A percentile compares a stretch with the other conserved stretches of the same genome.
Conservation (phyloP, 2,329 filamentous ascomycete species). For the Xylariaceae sp. region DNA sequence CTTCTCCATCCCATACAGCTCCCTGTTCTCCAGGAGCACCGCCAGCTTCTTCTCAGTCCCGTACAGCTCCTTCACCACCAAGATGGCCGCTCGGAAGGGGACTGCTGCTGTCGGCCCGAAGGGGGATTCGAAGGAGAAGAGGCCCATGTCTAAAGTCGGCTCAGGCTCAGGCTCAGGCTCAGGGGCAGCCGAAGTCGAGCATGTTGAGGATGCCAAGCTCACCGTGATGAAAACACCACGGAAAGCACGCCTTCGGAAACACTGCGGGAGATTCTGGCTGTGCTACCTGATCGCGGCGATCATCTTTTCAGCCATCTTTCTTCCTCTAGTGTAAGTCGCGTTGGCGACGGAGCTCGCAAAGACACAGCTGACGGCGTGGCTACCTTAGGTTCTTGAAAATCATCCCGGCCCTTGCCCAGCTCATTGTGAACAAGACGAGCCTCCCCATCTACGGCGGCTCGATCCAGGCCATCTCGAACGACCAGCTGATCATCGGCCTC, state of each 20-base stretch:
- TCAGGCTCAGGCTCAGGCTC: background rate
- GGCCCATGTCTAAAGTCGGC: background rate
- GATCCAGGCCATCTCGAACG: constrained; percentile 25
- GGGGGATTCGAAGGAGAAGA: background rate
- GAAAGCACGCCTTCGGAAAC: constrained; percentile 22
- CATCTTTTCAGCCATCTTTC: constrained; percentile 29
- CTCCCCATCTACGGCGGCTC: constrained; percentile 27
- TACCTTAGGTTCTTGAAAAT: constrained; percentile 31
- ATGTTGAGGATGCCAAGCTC: background rate
- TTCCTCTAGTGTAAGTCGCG: constrained; percentile 29
- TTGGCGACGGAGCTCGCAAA: background rate
- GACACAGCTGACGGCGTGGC: background rate
- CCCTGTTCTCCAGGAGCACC: too few species aligned
- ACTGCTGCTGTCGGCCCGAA: too few species aligned
- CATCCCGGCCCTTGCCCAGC: constrained; percentile 32
- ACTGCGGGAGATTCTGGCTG: constrained; percentile 31
- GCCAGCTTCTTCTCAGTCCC: too few species aligned
- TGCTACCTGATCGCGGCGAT: constrained; percentile 26
- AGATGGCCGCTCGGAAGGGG: too few species aligned
- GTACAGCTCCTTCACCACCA: too few species aligned
- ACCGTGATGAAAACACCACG: background rate
- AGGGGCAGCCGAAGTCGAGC: background rate
- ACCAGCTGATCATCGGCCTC: constrained; percentile 26
- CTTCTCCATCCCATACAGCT: too few species aligned
- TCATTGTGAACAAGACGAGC: constrained; percentile 27